phyloP scores from a whole-genome alignment of 2,329 filamentous ascomycete species.

The Penicillium oxalicum region DNA sequence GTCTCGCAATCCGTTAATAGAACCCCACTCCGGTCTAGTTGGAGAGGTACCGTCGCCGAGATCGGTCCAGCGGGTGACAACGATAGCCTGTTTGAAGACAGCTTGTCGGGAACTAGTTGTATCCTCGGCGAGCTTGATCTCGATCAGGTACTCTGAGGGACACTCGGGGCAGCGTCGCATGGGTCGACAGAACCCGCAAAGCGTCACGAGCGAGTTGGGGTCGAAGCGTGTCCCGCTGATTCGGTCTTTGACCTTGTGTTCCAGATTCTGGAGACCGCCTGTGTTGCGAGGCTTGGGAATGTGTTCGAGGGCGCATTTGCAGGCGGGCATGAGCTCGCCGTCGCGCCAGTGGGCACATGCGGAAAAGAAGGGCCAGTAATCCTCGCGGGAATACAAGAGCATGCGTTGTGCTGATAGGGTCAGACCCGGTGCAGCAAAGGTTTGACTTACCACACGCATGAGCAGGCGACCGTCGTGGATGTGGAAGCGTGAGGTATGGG shows the following conservation, averaged over 20 bases:
- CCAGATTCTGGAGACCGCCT: slow-evolving; percentile 36
- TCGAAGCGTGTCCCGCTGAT: slow-evolving; percentile 22
- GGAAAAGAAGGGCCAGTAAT: slow-evolving; percentile 58
- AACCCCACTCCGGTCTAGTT: slow-evolving; percentile 47
- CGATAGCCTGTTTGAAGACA: slow-evolving; percentile 54
- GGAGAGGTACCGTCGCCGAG: slow-evolving; percentile 52
- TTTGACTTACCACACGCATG: slow-evolving; percentile 52
- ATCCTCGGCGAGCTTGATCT: slow-evolving; percentile 56
- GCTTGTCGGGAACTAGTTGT: slow-evolving; percentile 36
- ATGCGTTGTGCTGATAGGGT: slow-evolving; percentile 49
- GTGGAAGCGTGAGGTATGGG: slow-evolving; percentile 50
- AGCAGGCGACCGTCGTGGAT: slow-evolving; percentile 51
- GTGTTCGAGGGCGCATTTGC: slow-evolving; percentile 57
- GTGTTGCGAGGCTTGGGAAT: slow-evolving; percentile 44
- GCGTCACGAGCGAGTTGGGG: slow-evolving; percentile 42
- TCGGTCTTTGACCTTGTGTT: slow-evolving; percentile 38
- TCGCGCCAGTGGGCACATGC: slow-evolving; percentile 59
- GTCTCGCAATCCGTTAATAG: slow-evolving; percentile 44
- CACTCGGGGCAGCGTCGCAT: slow-evolving; percentile 58
- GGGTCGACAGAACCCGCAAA: slow-evolving; percentile 53
- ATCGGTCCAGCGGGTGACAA: slow-evolving; percentile 58
- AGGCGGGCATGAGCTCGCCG: slow-evolving; percentile 54
- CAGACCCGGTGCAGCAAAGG: slow-evolving; percentile 48
- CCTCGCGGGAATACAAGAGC: slow-evolving; percentile 54
- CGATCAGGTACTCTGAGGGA: slow-evolving; percentile 57